Base-by-base conservation (phyloP, 2,329 filamentous ascomycete species). In the Stemphylium beticola region DNA sequence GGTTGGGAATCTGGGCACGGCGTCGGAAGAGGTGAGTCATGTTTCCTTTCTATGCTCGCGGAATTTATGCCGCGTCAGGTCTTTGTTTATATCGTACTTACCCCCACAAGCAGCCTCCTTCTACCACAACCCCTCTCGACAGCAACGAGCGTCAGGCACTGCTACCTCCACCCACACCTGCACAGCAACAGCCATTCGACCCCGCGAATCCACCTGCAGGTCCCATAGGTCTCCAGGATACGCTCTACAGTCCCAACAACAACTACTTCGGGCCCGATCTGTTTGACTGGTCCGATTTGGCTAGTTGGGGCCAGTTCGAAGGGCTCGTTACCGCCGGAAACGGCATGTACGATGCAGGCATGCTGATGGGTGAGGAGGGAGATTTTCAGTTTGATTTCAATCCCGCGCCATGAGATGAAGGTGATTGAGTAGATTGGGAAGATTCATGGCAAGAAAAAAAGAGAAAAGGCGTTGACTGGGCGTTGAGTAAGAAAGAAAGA, bases 281-380 rank as follows among this genome's bases (percentile, higher is more conserved):
- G 60, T 42, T 31, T 66, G 48, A 57, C 58, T 26, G 67, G 67
- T 68, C 71, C 11, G 71, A 75, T 51, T 47, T 75, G 40, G 71
- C 73, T 4, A 74, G 71, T 34, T 76, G 73, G 73, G 72, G 72
- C 3, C 71, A 74, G 41, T 76, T 76, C 43, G 73, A 75, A 46
- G 74, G 73, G 32, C 55, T 76, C 36, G 73, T 76, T 0, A 74
- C 72, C 10, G 66, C 69, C 7, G 71, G 72, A 1, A 72, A 70
- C 38, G 69, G 71, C 1, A 64, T 71, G 49, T 65, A 74, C 36
- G 72, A 74, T 48, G 64, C 65, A 1, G 65, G 67, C 10, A 65
- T 66, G 15, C 62, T 66, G 26, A 29, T 29, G 15, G 61, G 62
- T 1, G 69, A 70, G 34, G 55, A 47, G 6, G 40, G 47, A 3